Evolutionary conservation across 129 eudicot genomes (phyloP).

Genomic region (Helichrysum umbraculigerum): DNA sequence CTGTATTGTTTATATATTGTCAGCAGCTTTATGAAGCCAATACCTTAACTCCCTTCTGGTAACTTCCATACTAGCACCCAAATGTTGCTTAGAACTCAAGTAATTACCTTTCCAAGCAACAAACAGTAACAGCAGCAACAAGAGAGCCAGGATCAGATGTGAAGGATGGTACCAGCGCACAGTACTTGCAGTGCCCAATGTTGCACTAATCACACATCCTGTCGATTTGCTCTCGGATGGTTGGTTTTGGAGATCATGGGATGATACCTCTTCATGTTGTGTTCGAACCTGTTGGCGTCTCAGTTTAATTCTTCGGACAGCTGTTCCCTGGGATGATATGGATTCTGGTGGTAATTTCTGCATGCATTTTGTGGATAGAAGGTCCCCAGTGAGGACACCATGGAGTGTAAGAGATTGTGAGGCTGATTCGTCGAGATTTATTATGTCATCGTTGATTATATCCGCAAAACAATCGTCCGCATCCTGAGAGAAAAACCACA

Average conservation of each 20-base stretch:
- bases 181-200: slow-evolving; percentile 1
- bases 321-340: slow-evolving; percentile 51
- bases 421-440: slow-evolving; percentile 63
- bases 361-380: slow-evolving; percentile 15
- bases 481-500: slow-evolving; percentile 31
- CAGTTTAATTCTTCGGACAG: slow-evolving; percentile 56
- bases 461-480: slow-evolving; percentile 79
- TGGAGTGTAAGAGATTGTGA: slow-evolving; percentile 18
- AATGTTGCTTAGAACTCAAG: background rate
- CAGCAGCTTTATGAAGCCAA: slow-evolving; percentile 32
- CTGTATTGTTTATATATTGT: slow-evolving; percentile 15
- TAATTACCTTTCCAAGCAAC: slow-evolving; percentile 7
- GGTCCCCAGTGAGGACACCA: slow-evolving; percentile 22
- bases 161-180: background rate
- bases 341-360: slow-evolving; percentile 26
- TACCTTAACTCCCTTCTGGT: slow-evolving; percentile 15
- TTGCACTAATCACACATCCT: slow-evolving; percentile 26
- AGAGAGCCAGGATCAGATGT: slow-evolving; percentile 25
- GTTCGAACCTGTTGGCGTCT: slow-evolving; percentile 13
- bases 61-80: slow-evolving; percentile 15
- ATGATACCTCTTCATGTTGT: background rate
- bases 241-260: background rate
- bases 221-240: slow-evolving; percentile 1
- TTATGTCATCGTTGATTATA: slow-evolving; percentile 81
- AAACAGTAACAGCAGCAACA: slow-evolving; percentile 34